phyloP scores from a whole-genome alignment of 129 eudicot species.

The Artemisia argyi region DNA sequence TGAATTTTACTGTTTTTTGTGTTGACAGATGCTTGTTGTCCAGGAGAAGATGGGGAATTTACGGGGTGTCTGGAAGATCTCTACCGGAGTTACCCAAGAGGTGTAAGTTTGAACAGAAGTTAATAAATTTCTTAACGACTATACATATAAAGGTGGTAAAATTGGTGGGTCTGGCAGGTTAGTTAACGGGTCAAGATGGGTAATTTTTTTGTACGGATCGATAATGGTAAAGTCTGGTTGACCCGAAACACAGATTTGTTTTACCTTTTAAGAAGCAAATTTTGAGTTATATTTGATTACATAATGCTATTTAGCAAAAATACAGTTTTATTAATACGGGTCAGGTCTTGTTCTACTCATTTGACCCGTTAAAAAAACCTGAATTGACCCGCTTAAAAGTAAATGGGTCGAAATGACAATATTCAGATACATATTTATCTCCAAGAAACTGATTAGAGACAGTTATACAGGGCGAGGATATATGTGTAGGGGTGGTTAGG shows the following conservation, averaged over 20 bases:
- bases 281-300: too few species aligned
- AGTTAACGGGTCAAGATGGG: not conserved
- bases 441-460: conserved; percentile 20
- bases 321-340: too few species aligned
- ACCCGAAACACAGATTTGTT: not conserved
- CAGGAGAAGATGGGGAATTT: conserved; percentile 70
- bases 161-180: not conserved
- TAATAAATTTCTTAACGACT: conserved; percentile 6
- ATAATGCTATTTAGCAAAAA: too few species aligned
- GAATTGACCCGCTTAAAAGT: not conserved
- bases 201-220: not conserved
- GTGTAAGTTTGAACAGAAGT: conserved; percentile 36
- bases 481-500: conserved; percentile 55
- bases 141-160: not conserved
- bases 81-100: conserved; percentile 74
- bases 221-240: not conserved
- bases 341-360: not conserved
- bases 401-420: not conserved
- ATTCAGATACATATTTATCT: not conserved
- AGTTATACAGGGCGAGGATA: conserved; percentile 79
- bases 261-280: too few species aligned
- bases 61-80: conserved; percentile 77
- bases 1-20: not conserved
- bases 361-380: not conserved
- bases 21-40: conserved; percentile 74